These are phyloP conservation scores for Ophiostoma montium DNA, from an alignment of 2,329 filamentous ascomycete species.

Conservation along the genomic window DNA sequence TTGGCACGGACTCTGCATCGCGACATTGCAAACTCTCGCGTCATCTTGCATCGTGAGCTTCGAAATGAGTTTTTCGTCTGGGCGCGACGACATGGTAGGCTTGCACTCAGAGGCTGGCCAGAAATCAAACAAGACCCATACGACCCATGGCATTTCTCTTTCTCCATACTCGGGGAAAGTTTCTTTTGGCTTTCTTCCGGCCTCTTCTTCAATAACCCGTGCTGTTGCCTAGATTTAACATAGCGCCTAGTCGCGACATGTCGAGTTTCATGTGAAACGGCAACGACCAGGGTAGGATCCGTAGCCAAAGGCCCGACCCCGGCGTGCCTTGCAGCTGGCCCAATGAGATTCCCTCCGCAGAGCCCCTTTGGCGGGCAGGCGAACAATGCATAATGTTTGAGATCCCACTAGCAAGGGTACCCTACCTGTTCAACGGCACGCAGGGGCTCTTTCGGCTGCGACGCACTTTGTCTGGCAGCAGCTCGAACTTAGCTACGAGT, in stretches of 20 bases:
- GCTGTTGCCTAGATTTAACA: background rate
- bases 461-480: no score
- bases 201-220: background rate
- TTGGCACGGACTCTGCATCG: no score
- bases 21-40: no score
- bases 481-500: no score
- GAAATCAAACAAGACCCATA: no score
- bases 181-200: background rate
- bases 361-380: conserved; percentile 14
- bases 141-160: no score
- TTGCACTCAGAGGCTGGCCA: no score
- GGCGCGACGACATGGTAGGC: no score
- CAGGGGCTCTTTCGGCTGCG: background rate
- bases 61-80: no score
- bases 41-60: no score
- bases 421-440: background rate
- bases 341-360: conserved; percentile 17
- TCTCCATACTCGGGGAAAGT: no score
- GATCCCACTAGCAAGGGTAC: conserved; percentile 9
- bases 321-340: conserved; percentile 21
- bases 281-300: background rate
- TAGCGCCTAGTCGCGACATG: conserved; percentile 19
- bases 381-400: conserved; percentile 19
- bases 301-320: conserved; percentile 9
- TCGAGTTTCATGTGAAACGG: conserved; percentile 34